Base-by-base conservation (phyloP, 2,329 filamentous ascomycete genomes). In the Cryphonectria nitschkei region DNA sequence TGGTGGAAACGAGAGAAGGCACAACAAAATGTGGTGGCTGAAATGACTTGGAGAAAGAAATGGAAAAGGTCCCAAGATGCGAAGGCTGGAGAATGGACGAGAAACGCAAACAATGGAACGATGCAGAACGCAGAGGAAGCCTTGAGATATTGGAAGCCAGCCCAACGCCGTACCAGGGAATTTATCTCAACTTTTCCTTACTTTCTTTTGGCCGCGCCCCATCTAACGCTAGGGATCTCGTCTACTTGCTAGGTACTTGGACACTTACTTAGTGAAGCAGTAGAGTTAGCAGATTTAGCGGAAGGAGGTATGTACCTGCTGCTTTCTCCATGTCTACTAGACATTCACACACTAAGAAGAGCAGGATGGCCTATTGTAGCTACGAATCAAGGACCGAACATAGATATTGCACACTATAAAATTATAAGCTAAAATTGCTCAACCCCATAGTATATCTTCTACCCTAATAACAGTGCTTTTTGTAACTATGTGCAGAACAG, bases 21-120 rank as follows among this genome's bases (percentile, higher is more conserved):
- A 16, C 66, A 43, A 52, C 34, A 69, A 50, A 46, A 39, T 22
- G 41, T 66, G 46, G 41, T 29, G 43, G 58, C 13, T n/a, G 39
- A 46, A 46, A 52, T 1, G 7, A 7, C 6, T 11, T 56, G 52
- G 8, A 54, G 11, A 54, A 8, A 43, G 26, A n/a, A 56, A 56
- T 4, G 9, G 29, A 22, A 29, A 14, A 56, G 4, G 52, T 26
- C 26, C 11, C 52, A 56, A 56, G 29, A 56, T 56, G 11, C 11
- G 52, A 58, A 14, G n/a, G 29, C 26, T 19, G 29, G 29, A 58
- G 8, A 32, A 32, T 58, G 2, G 54, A 58, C 26, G 13, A 34
- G 32, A 58, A 16, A 8, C 34, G 29, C 46, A 19, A 58, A 58
- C 29, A 8, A 58, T 58, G 34, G 54, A 58, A 58, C 2, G 16